Percentiles rank a stretch among this genome's conserved stretches.
Conservation (phyloP, 2,329 filamentous ascomycete genomes). For the Trichoderma koningiopsis region DNA sequence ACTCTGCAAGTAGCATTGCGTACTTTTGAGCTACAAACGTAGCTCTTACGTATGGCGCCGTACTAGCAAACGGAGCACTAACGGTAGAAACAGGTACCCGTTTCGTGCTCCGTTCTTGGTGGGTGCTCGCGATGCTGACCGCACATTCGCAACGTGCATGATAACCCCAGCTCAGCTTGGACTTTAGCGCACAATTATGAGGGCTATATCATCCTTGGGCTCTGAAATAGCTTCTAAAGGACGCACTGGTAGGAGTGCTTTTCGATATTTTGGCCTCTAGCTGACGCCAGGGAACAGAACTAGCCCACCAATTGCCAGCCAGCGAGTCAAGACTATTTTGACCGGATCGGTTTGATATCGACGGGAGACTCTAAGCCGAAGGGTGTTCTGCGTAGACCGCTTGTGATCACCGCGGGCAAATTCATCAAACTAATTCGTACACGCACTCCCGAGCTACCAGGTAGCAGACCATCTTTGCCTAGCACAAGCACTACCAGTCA, state of each 20-base stretch:
- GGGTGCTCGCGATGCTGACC: conserved; percentile 23
- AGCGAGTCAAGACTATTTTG: conserved; percentile 1
- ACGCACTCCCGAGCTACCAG: background rate
- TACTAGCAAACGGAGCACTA: conserved; percentile 9
- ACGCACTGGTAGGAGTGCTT: background rate
- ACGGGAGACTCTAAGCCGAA: background rate
- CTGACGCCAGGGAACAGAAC: background rate
- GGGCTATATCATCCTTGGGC: conserved; percentile 6
- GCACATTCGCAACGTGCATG: conserved; percentile 25
- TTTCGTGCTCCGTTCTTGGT: conserved; percentile 13
- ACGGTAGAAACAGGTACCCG: conserved; percentile 12
- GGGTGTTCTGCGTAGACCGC: background rate
- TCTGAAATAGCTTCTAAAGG: background rate
- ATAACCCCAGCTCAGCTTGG: conserved; percentile 23
- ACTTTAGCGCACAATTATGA: conserved; percentile 22
- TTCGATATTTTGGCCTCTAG: background rate
- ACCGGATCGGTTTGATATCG: background rate
- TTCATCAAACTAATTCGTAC: conserved; percentile 7
- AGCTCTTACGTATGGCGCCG: background rate
- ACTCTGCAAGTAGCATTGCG: background rate
- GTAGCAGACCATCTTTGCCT: background rate
- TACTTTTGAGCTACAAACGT: background rate
- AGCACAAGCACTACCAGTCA: conserved; percentile 4
- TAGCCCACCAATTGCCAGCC: conserved; percentile 3
- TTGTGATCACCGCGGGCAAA: background rate